These are phyloP conservation scores for Macrophomina pseudophaseolina DNA, from an alignment of 2,329 filamentous ascomycete species.

Conservation along the genomic window DNA sequence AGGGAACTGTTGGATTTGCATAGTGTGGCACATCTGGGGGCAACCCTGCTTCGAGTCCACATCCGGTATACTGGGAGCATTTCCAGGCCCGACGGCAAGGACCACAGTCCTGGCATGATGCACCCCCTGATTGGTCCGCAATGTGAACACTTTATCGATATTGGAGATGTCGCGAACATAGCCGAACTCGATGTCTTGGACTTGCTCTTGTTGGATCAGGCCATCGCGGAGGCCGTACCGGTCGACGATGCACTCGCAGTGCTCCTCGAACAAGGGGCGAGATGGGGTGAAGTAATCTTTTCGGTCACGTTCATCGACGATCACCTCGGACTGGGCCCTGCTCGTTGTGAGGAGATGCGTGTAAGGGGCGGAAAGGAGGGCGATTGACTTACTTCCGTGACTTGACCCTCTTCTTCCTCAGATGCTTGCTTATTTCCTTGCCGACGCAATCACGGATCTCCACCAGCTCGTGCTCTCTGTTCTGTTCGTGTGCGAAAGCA, in stretches of 20 bases:
- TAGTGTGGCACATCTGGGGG: constrained; percentile 66
- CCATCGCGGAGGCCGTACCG: constrained; percentile 56
- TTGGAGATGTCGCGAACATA: constrained; percentile 51
- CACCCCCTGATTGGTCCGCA: constrained; percentile 60
- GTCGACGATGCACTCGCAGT: constrained; percentile 48
- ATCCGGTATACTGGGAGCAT: constrained; percentile 58
- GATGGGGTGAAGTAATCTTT: constrained; percentile 54
- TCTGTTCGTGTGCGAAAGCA: constrained; percentile 67
- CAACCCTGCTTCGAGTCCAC: constrained; percentile 6
- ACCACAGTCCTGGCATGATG: constrained; percentile 69
- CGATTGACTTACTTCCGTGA: constrained; percentile 46
- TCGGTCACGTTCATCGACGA: constrained; percentile 53
- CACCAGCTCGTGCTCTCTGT: constrained; percentile 66
- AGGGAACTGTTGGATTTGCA: constrained; percentile 66
- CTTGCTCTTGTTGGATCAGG: constrained; percentile 64
- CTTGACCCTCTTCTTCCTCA: constrained; percentile 66
- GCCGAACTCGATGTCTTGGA: constrained; percentile 66
- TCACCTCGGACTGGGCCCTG: constrained; percentile 36
- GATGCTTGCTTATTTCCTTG: constrained; percentile 80
- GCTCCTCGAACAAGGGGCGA: constrained; percentile 46
- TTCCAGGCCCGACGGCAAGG: constrained; percentile 72
- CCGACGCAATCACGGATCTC: constrained; percentile 78
- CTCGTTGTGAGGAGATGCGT: neutral
- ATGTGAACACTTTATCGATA: constrained; percentile 65
- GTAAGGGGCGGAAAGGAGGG: no score